Evolutionary conservation across 805 yeast species (phyloP).

Genomic region (Wilhelminamyces savonicus): DNA sequence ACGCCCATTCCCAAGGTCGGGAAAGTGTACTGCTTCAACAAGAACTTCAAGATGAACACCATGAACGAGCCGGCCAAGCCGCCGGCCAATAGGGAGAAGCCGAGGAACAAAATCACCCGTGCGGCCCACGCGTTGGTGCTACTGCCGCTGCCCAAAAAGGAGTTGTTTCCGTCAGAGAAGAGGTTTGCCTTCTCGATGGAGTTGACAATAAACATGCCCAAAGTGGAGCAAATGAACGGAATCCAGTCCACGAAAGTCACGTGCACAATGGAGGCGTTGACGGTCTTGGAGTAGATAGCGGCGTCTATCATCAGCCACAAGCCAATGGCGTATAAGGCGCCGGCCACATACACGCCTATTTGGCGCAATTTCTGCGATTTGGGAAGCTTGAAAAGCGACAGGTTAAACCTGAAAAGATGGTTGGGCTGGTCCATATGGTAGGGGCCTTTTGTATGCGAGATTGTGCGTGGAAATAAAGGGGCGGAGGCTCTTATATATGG

Average conservation of each 20-base stretch:
- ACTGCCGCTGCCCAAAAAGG: constrained; percentile 36
- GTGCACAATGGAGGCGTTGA: constrained; percentile 81
- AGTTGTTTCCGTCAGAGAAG: constrained; percentile 32
- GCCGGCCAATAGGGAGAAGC: constrained; percentile 88
- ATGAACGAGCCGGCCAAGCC: constrained; percentile 91
- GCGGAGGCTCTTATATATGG: too few relatives aligned
- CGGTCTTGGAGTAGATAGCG: constrained; percentile 75
- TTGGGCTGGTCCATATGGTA: constrained; percentile 43
- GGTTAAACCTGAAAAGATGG: constrained; percentile 57
- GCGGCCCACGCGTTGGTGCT: constrained; percentile 84
- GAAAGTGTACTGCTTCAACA: constrained; percentile 69
- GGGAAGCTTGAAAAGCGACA: constrained; percentile 52
- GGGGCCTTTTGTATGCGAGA: too few relatives aligned
- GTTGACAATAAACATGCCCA: constrained; percentile 83
- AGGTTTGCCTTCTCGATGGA: constrained; percentile 64
- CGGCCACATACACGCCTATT: constrained; percentile 70
- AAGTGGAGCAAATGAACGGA: constrained; percentile 79
- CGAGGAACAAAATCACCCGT: constrained; percentile 80
- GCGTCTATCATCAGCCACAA: constrained; percentile 89
- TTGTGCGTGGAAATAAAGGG: too few relatives aligned
- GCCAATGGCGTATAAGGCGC: constrained; percentile 75
- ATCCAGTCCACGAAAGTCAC: constrained; percentile 94
- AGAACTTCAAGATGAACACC: constrained; percentile 78
- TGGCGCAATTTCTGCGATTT: constrained; percentile 66
- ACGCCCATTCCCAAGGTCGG: constrained; percentile 95